Percentiles rank a stretch among this genome's conserved stretches.
phyloP scores from a whole-genome alignment of 192 early-diverging fungal species.

The Dissophora ornata region DNA sequence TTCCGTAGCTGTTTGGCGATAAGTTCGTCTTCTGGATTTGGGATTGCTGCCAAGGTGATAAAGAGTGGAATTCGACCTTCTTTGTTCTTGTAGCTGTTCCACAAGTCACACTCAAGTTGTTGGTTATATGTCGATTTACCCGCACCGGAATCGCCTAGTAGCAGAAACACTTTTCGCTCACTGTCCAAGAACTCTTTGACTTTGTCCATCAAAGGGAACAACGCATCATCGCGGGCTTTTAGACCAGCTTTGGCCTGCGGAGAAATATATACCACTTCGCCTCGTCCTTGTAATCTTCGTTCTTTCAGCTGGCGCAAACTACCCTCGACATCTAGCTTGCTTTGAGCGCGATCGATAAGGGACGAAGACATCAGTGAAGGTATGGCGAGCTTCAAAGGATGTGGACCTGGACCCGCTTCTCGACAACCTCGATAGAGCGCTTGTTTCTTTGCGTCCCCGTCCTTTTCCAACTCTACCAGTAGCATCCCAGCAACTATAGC shows the following conservation, averaged over 20 bases:
- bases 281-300: not conserved
- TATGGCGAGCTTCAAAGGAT: not conserved
- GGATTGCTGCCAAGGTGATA: conserved; percentile 5
- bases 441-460: not conserved
- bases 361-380: not conserved
- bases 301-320: not conserved
- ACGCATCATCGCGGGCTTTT: not conserved
- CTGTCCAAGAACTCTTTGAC: conserved; percentile 17
- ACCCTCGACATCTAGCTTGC: not conserved
- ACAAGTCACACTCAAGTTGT: not conserved
- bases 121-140: conserved; percentile 23
- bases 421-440: not conserved
- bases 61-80: conserved; percentile 17
- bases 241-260: conserved; percentile 24
- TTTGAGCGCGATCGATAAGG: conserved; percentile 3
- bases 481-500: not conserved
- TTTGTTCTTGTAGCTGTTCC: not conserved
- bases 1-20: conserved; percentile 4
- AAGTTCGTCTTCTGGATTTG: conserved; percentile 4
- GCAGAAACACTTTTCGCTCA: conserved; percentile 9
- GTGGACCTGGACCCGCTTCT: not conserved
- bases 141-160: conserved; percentile 31
- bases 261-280: conserved; percentile 12
- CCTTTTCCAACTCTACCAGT: not conserved
- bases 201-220: conserved; percentile 7